Evolutionary conservation across 306 rosid genomes (phyloP), one percentile per base, ranked within the genome.

Genomic region (Cyamopsis tetragonoloba): DNA sequence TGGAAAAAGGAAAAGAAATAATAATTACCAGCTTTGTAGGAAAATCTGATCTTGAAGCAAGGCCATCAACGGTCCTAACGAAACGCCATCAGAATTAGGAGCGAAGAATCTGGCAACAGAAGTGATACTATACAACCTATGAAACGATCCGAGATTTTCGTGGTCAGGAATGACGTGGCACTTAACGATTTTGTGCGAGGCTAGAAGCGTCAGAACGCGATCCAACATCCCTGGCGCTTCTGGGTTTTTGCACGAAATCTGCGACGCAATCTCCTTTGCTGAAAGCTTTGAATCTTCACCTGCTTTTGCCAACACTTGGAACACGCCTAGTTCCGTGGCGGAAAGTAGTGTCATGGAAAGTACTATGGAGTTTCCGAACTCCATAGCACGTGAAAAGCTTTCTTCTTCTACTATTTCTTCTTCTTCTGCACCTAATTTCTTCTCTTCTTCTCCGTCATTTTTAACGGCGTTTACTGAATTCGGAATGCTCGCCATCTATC

Each of bases 201-300:
- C 61, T n/a, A 88, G 68, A 15, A 88, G 86, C 43, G 74, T 23
- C 18, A 87, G 86, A 1, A 89, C 32, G 2, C 91, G 83, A 5
- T 89, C 92, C 2, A 89, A 7, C 89, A 88, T 80, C 18, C 43
- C 1, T 0, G 85, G 31, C 0, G 89, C 86, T 2, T 84, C 60
- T 0, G 80, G 71, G 66, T 89, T 86, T 2, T 7, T 39, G 20
- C 78, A 44, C 0, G 72, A 24, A 53, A 89, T 27, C 24, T 66
- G 68, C 0, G 83, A 46, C 3, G 81, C 84, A 8, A 88, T 84
- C 9, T 86, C 79, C 0, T 60, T 3, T 0, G 86, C 37, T 0
- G 92, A 82, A 38, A 88, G 81, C 8, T 31, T 12, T 4, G 71
- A 73, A 5, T 5, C 69, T 0, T 63, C 13, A n/a, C 86, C 89